A percentile compares a stretch with the other conserved stretches of the same genome.
Conservation (phyloP, 2,329 filamentous ascomycete species). For the Penicillium sp. region DNA sequence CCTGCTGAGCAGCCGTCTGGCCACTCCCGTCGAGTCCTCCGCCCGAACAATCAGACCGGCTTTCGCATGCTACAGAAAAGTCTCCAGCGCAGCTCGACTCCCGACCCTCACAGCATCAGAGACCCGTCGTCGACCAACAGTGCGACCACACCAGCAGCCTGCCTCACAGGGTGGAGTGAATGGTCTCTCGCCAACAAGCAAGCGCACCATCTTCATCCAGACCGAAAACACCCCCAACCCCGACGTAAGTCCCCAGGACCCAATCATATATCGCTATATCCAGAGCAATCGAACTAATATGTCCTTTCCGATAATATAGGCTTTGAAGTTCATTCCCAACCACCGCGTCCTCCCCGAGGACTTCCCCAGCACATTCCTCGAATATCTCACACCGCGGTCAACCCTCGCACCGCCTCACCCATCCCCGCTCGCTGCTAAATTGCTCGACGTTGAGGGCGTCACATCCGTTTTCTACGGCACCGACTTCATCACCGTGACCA, state of each 20-base stretch:
- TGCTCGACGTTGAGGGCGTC: constrained; percentile 94
- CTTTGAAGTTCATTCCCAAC: constrained; percentile 94
- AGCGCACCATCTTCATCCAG: constrained; percentile 92
- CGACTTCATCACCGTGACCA: constrained; percentile 97
- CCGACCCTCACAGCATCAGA: constrained; percentile 51
- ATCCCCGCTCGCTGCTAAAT: constrained; percentile 82
- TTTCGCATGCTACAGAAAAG: constrained; percentile 36
- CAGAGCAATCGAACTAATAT: neutral
- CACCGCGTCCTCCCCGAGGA: constrained; percentile 75
- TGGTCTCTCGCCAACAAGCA: constrained; percentile 41
- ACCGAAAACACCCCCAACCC: constrained; percentile 91
- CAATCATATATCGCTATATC: neutral
- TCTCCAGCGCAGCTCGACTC: constrained; percentile 46
- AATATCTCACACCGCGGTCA: constrained; percentile 85
- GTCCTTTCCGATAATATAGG: constrained; percentile 31
- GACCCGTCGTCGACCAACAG: constrained; percentile 46
- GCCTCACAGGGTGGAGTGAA: constrained; percentile 39
- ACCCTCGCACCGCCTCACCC: constrained; percentile 87
- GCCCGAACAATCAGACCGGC: constrained; percentile 30
- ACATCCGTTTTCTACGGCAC: constrained; percentile 89
- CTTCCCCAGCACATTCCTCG: constrained; percentile 74
- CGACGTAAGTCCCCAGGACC: constrained; percentile 58
- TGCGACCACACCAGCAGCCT: constrained; percentile 45
- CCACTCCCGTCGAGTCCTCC: constrained; percentile 28
- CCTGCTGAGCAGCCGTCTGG: constrained; percentile 25